Evolutionary conservation across 768 basidiomycete genomes (phyloP).

Genomic region (Amanita jacksonii): DNA sequence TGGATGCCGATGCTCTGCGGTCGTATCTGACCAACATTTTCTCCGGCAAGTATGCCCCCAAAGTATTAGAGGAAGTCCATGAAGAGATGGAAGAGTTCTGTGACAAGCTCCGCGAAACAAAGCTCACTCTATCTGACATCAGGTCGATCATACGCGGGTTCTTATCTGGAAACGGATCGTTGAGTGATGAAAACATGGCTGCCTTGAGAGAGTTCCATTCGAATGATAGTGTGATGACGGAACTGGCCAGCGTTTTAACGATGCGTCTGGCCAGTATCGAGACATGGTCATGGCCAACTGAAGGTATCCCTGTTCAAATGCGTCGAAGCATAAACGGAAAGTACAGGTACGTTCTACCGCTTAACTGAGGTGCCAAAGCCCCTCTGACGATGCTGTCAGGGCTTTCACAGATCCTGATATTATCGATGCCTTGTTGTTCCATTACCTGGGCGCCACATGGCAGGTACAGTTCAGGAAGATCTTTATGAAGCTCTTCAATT

Average conservation of each 20-base stretch:
- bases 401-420: conserved; percentile 42
- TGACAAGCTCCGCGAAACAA: conserved; percentile 16
- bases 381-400: conserved; percentile 14
- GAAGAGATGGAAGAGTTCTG: conserved; percentile 21
- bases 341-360: conserved; percentile 33
- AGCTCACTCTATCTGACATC: conserved; percentile 20
- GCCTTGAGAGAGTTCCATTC: conserved; percentile 32
- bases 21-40: conserved; percentile 31
- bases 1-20: conserved; percentile 24
- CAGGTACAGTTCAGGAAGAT: conserved; percentile 25
- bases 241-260: conserved; percentile 34
- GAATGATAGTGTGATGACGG: conserved; percentile 28
- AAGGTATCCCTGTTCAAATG: conserved; percentile 34
- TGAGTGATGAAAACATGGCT: conserved; percentile 30
- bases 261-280: conserved; percentile 34
- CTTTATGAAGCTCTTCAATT: conserved; percentile 16
- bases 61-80: conserved; percentile 21
- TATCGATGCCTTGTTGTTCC: conserved; percentile 34
- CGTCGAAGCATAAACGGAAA: conserved; percentile 39
- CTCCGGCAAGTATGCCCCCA: conserved; percentile 20
- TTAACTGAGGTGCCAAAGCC: too few species aligned
- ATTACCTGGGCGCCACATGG: conserved; percentile 35
- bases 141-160: conserved; percentile 24
- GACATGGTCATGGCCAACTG: conserved; percentile 34
- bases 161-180: conserved; percentile 23